Conservation (phyloP, 169 alveolate genomes). For the Cryptosporidium xiaoi region DNA sequence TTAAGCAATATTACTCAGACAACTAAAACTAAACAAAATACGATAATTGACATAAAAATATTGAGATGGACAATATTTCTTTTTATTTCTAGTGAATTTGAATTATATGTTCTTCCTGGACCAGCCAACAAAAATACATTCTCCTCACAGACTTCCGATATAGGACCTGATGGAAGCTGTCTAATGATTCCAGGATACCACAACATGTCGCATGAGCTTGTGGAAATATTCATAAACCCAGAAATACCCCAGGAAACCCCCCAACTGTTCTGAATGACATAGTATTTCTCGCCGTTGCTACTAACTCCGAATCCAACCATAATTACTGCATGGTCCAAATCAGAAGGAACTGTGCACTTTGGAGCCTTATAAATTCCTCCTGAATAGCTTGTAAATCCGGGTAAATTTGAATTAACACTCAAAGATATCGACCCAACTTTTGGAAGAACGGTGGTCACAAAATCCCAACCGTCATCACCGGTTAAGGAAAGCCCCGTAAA, state of each 20-base stretch:
- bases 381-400: slow-evolving; percentile 60
- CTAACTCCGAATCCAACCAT: slow-evolving; percentile 71
- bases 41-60: too few species aligned
- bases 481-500: slow-evolving; percentile 34
- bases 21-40: too few species aligned
- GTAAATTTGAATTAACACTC: slow-evolving; percentile 60
- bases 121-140: slow-evolving; percentile 35
- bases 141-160: slow-evolving; percentile 22
- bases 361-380: slow-evolving; percentile 70
- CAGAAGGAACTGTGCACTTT: slow-evolving; percentile 41
- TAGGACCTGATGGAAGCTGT: slow-evolving; percentile 11
- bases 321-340: slow-evolving; percentile 75
- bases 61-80: too few species aligned
- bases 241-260: slow-evolving; percentile 64
- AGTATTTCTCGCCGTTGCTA: slow-evolving; percentile 49
- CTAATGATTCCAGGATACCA: slow-evolving; percentile 72
- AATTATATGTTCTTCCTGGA: slow-evolving; percentile 12
- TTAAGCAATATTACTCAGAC: background rate
- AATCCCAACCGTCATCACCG: slow-evolving; percentile 70
- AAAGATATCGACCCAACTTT: slow-evolving; percentile 51
- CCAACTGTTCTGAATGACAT: slow-evolving; percentile 73
- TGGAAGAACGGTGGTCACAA: slow-evolving; percentile 43
- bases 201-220: slow-evolving; percentile 58
- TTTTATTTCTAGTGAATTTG: too few species aligned
- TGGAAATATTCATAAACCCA: slow-evolving; percentile 69